phyloP scores from a whole-genome alignment of 208 protist species.

The Leishmania mexicana region DNA sequence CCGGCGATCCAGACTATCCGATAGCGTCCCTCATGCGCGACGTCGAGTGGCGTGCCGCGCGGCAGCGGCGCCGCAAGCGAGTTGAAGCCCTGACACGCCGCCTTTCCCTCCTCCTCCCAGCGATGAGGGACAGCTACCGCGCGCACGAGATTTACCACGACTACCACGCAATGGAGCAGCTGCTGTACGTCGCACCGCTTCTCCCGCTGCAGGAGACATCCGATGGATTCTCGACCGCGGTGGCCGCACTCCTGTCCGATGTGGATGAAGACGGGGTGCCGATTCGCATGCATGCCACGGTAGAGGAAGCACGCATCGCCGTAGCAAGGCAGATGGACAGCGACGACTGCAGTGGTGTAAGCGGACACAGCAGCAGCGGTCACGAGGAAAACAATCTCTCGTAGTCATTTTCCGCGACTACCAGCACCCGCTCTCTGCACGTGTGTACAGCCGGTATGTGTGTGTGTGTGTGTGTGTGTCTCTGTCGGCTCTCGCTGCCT shows the following conservation, averaged over 20 bases:
- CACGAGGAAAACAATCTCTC: not conserved
- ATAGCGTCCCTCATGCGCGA: conserved; percentile 8
- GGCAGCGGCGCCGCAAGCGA: conserved; percentile 7
- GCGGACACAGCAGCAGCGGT: not conserved
- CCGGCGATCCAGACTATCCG: conserved; percentile 44
- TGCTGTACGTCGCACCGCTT: not conserved
- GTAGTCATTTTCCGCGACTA: not conserved
- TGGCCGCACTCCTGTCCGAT: not conserved
- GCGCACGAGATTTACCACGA: conserved; percentile 20
- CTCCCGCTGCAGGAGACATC: not conserved
- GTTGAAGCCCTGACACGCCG: not conserved
- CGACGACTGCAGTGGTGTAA: not conserved
- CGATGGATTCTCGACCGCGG: not conserved
- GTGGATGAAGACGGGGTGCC: conserved; percentile 22
- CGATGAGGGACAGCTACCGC: conserved; percentile 2
- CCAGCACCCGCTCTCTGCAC: not conserved
- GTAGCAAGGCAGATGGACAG: not conserved
- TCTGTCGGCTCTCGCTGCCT: not conserved
- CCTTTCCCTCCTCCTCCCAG: conserved; percentile 3
- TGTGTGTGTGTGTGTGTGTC: not conserved
- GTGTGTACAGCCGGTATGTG: not conserved
- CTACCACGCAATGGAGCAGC: conserved; percentile 5
- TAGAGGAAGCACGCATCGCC: conserved; percentile 2
- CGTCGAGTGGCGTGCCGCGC: conserved; percentile 9
- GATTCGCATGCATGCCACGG: conserved; percentile 1